Conservation (phyloP, 2,329 filamentous ascomycete species). For the Thielaviopsis cerberus region DNA sequence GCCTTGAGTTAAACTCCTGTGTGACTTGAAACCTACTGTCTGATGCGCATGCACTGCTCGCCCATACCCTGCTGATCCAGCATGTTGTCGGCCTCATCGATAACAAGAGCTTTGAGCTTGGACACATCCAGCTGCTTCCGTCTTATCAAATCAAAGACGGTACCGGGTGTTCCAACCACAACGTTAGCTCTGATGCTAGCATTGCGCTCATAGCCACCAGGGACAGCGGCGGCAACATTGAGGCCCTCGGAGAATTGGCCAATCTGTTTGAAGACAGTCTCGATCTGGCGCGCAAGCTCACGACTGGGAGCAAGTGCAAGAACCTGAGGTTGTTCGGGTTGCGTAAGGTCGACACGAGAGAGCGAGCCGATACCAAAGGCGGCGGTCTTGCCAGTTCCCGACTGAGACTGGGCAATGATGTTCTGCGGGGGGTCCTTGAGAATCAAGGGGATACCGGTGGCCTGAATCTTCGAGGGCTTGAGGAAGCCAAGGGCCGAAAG, state of each 20-base stretch:
- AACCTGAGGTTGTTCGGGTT: slow-evolving; percentile 58
- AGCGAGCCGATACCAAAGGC: slow-evolving; percentile 89
- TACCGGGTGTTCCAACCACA: slow-evolving; percentile 85
- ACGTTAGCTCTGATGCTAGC: slow-evolving; percentile 56
- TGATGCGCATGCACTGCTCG: slow-evolving; percentile 84
- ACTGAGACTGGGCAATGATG: slow-evolving; percentile 98
- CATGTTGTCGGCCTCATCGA: slow-evolving; percentile 99
- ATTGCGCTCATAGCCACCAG: slow-evolving; percentile 52
- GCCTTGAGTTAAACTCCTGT: slow-evolving; percentile 10
- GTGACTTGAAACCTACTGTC: slow-evolving; percentile 40
- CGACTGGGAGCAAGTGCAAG: slow-evolving; percentile 80
- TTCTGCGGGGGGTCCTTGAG: slow-evolving; percentile 73
- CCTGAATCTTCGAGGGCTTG: slow-evolving; percentile 96
- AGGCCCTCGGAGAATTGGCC: slow-evolving; percentile 66
- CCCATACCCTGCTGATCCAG: slow-evolving; percentile 86
- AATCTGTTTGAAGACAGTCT: slow-evolving; percentile 66
- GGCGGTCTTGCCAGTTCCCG: slow-evolving; percentile 92
- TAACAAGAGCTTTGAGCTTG: slow-evolving; percentile 61
- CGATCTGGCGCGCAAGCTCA: slow-evolving; percentile 86
- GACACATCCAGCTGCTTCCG: slow-evolving; percentile 54
- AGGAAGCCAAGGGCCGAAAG: slow-evolving; percentile 69
- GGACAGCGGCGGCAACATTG: slow-evolving; percentile 64
- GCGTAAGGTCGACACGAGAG: slow-evolving; percentile 59
- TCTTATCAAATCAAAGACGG: slow-evolving; percentile 71
- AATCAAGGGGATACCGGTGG: slow-evolving; percentile 78